These are phyloP conservation scores for Hypoxylon trugodes DNA, from an alignment of 495 filamentous ascomycete genomes.

Conservation along the genomic window DNA sequence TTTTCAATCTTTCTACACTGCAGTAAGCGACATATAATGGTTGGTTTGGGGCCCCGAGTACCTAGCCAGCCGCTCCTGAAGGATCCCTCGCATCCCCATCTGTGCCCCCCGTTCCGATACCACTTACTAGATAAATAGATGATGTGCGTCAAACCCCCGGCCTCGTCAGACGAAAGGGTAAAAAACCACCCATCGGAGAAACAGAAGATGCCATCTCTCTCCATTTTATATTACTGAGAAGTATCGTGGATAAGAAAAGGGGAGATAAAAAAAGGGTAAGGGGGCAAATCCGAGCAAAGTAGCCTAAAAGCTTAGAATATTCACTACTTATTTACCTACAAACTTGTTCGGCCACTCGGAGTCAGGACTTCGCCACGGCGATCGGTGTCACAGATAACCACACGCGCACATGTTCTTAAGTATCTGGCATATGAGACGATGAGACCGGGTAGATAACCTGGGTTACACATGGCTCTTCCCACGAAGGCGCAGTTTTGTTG, in stretches of 20 bases:
- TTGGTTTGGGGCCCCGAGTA: slow-evolving; percentile 16
- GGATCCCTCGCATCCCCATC: slow-evolving; percentile 38
- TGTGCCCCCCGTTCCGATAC: slow-evolving; percentile 32
- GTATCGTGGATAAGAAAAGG: too few species aligned
- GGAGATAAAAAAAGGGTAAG: neutral
- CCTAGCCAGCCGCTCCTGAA: slow-evolving; percentile 38
- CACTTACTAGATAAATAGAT: slow-evolving; percentile 36
- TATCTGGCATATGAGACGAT: slow-evolving; percentile 6
- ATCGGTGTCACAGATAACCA: slow-evolving; percentile 20
- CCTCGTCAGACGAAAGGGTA: slow-evolving; percentile 11
- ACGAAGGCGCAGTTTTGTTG: slow-evolving; percentile 16
- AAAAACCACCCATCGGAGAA: neutral
- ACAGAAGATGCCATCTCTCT: slow-evolving; percentile 11
- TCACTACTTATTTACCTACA: too few species aligned
- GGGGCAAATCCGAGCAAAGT: too few species aligned
- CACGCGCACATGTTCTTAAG: neutral
- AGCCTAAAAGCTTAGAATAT: slow-evolving; percentile 3
- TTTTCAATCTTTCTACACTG: neutral
- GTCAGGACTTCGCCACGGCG: slow-evolving; percentile 12
- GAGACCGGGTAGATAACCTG: neutral
- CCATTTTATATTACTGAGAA: slow-evolving; percentile 13
- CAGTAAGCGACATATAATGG: slow-evolving; percentile 20
- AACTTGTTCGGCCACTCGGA: slow-evolving; percentile 17
- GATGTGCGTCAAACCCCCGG: slow-evolving; percentile 34
- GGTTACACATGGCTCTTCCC: slow-evolving; percentile 15